Evolutionary conservation across 2,329 filamentous ascomycete species (phyloP), one percentile per base, ranked within the genome.

Genomic region (Diaporthe aspalathi): DNA sequence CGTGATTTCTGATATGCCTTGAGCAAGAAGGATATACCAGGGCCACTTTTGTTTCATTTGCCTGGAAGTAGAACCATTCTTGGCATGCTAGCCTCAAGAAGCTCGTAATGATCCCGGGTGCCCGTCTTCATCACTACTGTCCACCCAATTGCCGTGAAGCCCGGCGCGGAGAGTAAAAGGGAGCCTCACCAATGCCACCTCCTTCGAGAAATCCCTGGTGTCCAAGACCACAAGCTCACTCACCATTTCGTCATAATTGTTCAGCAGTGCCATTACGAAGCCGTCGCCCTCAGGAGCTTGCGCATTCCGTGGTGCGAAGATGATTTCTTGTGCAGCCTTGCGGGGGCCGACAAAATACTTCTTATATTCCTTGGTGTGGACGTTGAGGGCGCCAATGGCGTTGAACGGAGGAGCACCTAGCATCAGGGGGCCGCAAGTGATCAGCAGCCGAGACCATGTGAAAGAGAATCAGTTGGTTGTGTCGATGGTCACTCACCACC

Each of bases 271-370:
- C 45, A 49, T 49, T 49, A 49, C 9, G n/a, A 49, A 49, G 45
- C 45, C 45, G n/a, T 49, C 45, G 20, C 45, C 45, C n/a, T 49
- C 45, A 22, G 45, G 45, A 49, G 45, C 45, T 6, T 49, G 20
- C 45, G n/a, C 20, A 49, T 49, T 49, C 45, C 45, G 45, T 12
- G 45, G 45, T 49, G 45, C 45, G n/a, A 49, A 49, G 45, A 49
- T n/a, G 45, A 49, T n/a, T 49, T 49, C 45, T 24, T 49, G 45
- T 49, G 45, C 45, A 49, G 45, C n/a, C 45, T 49, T 49, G 45
- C 45, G 45, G 7, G 45, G 45, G 45, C 45, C 45, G n/a, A 49
- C 45, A 49, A 49, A 49, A 49, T 49, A 49, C 45, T 49, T 49
- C 20, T 49, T 49, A 49, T 22, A 49, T 49, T 49, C 45, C 45